Evolutionary conservation across 2,329 filamentous ascomycete species (phyloP), one percentile per base, ranked within the genome.

Genomic region (Ophiobolus disseminans): DNA sequence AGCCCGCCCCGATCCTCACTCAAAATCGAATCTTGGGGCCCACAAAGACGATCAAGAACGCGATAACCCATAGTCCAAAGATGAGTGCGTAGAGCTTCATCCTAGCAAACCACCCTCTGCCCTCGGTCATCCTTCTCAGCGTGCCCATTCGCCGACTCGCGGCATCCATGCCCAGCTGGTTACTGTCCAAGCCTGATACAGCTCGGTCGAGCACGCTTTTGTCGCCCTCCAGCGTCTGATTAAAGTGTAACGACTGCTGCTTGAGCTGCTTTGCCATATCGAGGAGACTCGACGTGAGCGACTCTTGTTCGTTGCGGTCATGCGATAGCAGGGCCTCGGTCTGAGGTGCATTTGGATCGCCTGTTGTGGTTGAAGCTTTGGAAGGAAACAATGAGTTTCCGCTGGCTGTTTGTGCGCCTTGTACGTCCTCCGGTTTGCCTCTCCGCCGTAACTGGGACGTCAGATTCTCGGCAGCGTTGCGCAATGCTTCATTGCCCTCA

Each of bases 11-110:
- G n/a, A n/a, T n/a, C n/a, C n/a, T n/a, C n/a, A n/a, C 32, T 53
- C 42, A 96, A 66, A 96, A 94, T 65, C 93, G 82, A 69, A 97
- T 74, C 78, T 97, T 97, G 0, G 93, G 93, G 68, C 91, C 77
- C 40, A 93, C 81, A 77, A 93, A 93, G 10, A 97, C 92, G 57
- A 97, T 73, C 69, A 95, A 62, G 26, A 96, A 77, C 14, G 91
- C 82, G 20, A 85, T 75, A n/a, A 95, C 63, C 86, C 91, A 93
- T 54, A 97, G 73, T 22, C 84, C 90, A 63, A 87, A 89, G 39
- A 97, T 91, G 81, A 90, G 88, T 30, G 80, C 87, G 77, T 94
- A 96, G 52, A 97, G 78, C 75, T 93, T 80, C 78, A 96, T 83
- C 42, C 92, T 78, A 5, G 88, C 91, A 85, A 83, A 91, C 88